phyloP scores from a whole-genome alignment of 768 basidiomycete species.

The Paxillus ammoniavirescens region DNA sequence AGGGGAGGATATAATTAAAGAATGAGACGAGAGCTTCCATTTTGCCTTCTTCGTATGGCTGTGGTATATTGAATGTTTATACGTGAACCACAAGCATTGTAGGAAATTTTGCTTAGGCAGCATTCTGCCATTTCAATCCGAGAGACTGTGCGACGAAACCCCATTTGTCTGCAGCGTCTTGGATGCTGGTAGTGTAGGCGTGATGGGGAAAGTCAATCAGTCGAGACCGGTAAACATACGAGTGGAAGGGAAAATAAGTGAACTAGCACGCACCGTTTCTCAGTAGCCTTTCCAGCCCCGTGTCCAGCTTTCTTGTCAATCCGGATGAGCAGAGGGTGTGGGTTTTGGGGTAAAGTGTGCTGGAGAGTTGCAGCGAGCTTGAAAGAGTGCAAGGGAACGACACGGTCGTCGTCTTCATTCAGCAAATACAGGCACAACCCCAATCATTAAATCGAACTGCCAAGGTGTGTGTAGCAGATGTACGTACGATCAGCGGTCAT shows the following conservation, averaged over 20 bases:
- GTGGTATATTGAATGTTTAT: neutral
- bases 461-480: neutral
- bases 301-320: slow-evolving; percentile 82
- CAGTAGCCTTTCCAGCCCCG: slow-evolving; percentile 76
- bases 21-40: no score
- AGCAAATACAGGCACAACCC: neutral
- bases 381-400: slow-evolving; percentile 86
- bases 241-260: neutral
- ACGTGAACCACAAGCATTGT: neutral
- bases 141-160: slow-evolving; percentile 70
- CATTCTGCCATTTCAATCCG: slow-evolving; percentile 42
- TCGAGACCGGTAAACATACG: neutral
- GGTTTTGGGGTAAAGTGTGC: slow-evolving; percentile 59
- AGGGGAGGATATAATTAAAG: no score
- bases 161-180: slow-evolving; percentile 76
- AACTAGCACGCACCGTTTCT: slow-evolving; percentile 49
- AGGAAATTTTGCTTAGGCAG: slow-evolving; percentile 6
- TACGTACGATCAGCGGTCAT: slow-evolving; percentile 79
- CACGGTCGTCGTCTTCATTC: slow-evolving; percentile 71
- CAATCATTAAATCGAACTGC: neutral
- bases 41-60: no score
- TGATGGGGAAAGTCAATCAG: slow-evolving; percentile 10
- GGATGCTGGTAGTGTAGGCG: slow-evolving; percentile 47
- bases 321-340: slow-evolving; percentile 69
- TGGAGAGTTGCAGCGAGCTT: slow-evolving; percentile 81